Evolutionary conservation across 2,329 filamentous ascomycete species (phyloP).

Genomic region (Penicillium hesseltinei): DNA sequence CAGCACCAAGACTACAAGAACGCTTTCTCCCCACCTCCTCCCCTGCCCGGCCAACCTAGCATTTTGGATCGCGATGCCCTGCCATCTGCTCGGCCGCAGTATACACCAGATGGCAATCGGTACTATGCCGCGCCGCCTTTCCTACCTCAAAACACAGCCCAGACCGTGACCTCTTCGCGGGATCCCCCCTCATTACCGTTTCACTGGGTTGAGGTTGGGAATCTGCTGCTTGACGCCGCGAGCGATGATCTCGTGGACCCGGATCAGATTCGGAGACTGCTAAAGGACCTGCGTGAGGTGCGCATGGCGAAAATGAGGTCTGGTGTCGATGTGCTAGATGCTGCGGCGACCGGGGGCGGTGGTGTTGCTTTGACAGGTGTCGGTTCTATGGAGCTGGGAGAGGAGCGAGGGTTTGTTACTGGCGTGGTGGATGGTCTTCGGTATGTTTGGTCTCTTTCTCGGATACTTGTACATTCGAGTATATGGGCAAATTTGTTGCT

Average conservation of each 20-base stretch:
- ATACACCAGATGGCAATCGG: constrained; percentile 40
- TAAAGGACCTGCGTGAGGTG: constrained; percentile 82
- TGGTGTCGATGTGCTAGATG: constrained; percentile 68
- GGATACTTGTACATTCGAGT: not conserved
- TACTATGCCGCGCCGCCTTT: constrained; percentile 68
- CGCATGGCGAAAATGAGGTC: constrained; percentile 83
- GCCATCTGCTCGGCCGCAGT: constrained; percentile 29
- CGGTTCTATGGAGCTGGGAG: constrained; percentile 88
- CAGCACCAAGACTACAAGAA: constrained; percentile 59
- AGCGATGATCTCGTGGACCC: constrained; percentile 75
- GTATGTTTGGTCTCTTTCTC: constrained; percentile 32
- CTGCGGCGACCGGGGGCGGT: constrained; percentile 49
- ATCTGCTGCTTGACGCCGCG: constrained; percentile 81
- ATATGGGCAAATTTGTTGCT: not conserved
- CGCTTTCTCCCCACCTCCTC: constrained; percentile 75
- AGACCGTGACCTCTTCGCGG: constrained; percentile 53
- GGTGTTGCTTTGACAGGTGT: constrained; percentile 78
- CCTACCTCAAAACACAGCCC: constrained; percentile 69
- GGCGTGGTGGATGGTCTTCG: constrained; percentile 83
- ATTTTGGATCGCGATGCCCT: constrained; percentile 24
- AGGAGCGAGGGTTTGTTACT: constrained; percentile 77
- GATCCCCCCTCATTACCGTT: constrained; percentile 64
- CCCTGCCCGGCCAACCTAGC: constrained; percentile 53
- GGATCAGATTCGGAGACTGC: constrained; percentile 69
- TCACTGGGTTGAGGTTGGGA: constrained; percentile 90